A percentile compares a stretch with the other conserved stretches of the same genome.
Evolutionary conservation across 1,139 yeast species (phyloP).

Genomic region (Groenewaldozyma sp.): DNA sequence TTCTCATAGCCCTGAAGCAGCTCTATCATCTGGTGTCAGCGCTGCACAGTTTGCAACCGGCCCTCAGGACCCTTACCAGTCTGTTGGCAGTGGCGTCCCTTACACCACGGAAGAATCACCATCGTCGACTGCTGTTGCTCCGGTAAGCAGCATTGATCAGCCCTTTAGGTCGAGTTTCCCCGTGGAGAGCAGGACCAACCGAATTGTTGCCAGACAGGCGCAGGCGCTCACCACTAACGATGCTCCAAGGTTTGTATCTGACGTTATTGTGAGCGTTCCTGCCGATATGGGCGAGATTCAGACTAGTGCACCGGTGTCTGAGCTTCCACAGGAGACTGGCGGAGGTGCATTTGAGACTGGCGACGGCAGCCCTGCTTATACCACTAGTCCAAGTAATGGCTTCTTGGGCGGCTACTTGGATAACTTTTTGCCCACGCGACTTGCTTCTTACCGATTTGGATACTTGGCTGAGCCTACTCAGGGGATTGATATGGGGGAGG

Average conservation of each 20-base stretch:
- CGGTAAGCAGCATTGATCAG: not conserved
- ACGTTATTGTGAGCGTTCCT: no score
- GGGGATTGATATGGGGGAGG: not conserved
- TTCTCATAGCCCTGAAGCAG: not conserved
- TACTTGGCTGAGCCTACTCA: not conserved
- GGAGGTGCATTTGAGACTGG: conserved; percentile 1
- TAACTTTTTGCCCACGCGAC: not conserved
- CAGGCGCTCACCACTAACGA: not conserved
- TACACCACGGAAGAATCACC: conserved; percentile 1
- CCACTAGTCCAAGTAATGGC: not conserved
- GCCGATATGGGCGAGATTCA: no score
- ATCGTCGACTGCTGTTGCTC: conserved; percentile 1
- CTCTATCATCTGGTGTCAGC: no score
- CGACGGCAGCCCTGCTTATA: not conserved
- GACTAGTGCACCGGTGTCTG: no score
- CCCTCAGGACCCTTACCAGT: not conserved
- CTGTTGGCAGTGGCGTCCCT: not conserved
- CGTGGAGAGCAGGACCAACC: not conserved
- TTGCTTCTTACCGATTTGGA: not conserved
- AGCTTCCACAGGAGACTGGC: not conserved
- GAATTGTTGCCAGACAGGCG: conserved; percentile 1
- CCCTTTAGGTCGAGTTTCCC: not conserved
- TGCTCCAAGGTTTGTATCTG: not conserved
- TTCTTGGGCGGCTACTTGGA: not conserved
- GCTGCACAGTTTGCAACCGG: not conserved